Percentiles rank a stretch among this genome's conserved stretches.
These are phyloP conservation scores for Tulasnella sp. DNA, from an alignment of 768 basidiomycete species.

Conservation along the genomic window DNA sequence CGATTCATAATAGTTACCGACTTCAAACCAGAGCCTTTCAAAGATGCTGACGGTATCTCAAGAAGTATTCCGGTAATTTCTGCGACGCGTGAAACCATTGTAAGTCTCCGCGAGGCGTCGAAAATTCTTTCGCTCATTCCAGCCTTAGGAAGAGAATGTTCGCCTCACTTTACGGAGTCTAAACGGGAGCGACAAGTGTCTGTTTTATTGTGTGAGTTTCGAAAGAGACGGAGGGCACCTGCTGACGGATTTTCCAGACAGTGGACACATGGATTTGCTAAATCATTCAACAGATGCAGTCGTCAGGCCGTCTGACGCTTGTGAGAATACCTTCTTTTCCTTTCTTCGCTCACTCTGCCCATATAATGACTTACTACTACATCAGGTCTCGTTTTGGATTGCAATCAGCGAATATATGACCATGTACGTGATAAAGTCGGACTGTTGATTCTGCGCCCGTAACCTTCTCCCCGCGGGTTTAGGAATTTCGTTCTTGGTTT, in stretches of 20 bases:
- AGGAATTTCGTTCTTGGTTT: not conserved
- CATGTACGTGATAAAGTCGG: not conserved
- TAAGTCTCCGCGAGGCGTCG: not conserved
- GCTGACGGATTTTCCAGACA: not conserved
- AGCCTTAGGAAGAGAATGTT: not conserved
- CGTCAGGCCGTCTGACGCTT: not conserved
- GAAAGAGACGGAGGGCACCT: not conserved
- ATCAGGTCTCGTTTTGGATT: not conserved
- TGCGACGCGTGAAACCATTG: not conserved
- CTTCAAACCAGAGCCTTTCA: not conserved
- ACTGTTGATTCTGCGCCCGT: too few species aligned
- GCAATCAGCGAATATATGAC: not conserved
- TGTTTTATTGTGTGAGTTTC: not conserved
- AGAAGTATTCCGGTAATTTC: not conserved
- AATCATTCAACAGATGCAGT: not conserved
- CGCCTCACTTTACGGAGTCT: not conserved
- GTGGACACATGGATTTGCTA: not conserved
- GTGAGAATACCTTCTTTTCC: not conserved
- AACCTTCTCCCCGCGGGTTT: not conserved
- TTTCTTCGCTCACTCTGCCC: too few species aligned
- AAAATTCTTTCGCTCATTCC: not conserved
- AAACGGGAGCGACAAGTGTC: not conserved
- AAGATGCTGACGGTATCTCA: not conserved
- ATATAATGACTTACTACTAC: not conserved
- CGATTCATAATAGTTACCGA: not conserved